phyloP scores from a whole-genome alignment of 2,329 filamentous ascomycete species.

The Falciphora oryzae region DNA sequence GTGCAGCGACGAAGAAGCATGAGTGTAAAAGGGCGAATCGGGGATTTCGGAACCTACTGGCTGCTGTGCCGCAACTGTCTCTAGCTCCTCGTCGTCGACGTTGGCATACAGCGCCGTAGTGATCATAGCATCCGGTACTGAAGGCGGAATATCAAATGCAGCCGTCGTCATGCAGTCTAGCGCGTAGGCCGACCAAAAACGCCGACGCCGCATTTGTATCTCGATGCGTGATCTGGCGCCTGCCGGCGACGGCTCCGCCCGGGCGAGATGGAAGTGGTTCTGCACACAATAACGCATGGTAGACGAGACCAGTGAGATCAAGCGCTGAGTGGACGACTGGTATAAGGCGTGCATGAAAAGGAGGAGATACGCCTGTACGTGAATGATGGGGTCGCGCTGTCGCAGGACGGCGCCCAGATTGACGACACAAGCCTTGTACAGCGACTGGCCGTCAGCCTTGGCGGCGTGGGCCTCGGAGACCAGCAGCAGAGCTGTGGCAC shows the following conservation, averaged over 20 bases:
- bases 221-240: conserved; percentile 9
- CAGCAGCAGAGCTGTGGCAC: conserved; percentile 15
- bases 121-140: conserved; percentile 22
- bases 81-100: conserved; percentile 22
- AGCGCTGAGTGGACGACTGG: conserved; percentile 19
- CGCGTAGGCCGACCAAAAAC: conserved; percentile 26
- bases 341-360: conserved; percentile 21
- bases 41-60: conserved; percentile 12
- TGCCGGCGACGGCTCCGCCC: conserved; percentile 16
- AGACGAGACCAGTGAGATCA: conserved; percentile 21
- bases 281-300: conserved; percentile 24
- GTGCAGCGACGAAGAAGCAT: conserved; percentile 23
- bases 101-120: conserved; percentile 22
- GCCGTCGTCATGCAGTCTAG: conserved; percentile 22
- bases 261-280: conserved; percentile 21
- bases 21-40: conserved; percentile 10
- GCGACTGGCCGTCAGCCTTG: too few relatives aligned
- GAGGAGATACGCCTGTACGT: conserved; percentile 18
- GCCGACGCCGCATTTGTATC: conserved; percentile 21
- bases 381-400: conserved; percentile 15
- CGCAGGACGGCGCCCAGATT: not conserved
- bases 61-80: conserved; percentile 12
- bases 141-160: conserved; percentile 21
- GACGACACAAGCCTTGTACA: conserved; percentile 8
- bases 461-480: conserved; percentile 14